Base-by-base conservation (phyloP, 768 basidiomycete genomes). In the Punctularia strigosozonata region DNA sequence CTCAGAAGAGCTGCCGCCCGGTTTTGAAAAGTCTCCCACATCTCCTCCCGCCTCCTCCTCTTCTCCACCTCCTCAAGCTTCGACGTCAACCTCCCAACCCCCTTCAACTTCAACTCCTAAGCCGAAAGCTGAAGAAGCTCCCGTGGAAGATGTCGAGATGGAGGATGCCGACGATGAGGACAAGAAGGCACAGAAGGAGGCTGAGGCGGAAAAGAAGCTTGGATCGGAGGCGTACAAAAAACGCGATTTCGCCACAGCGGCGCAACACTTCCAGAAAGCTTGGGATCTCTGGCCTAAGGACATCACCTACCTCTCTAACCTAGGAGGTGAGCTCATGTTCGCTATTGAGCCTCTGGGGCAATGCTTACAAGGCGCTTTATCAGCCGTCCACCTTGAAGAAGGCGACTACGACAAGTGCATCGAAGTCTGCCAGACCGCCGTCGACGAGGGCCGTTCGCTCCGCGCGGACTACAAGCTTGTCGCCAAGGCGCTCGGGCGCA, bases 261-360 rank as follows among this genome's bases (percentile, higher is more conserved):
- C 75, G 35, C 65, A 66, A 41, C 68, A 73, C 46, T 99, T 87
- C 65, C 61, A 74, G 48, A 77, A 81, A 52, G 95, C 95, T 4
- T 98, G 92, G 91, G 88, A 94, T 44, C 52, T 73, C 14, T 92
- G 80, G 74, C 88, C 90, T 20, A 85, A 94, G 63, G 91, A 99
- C 56, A 68, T 97, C 44, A 85, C 89, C 8, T 97, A 80, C 72
- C 65, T 98, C 41, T 90, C 90, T 36, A 99, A 99, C 59, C 60
- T 92, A 31, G 78, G 77, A 45, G 86, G 86, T 86, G 44, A 32
- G 69, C 56, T 6, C 33, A 23, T 20, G 21, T 36, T 18, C 26
- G 24, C 24, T 26, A n/a, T 31, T 21, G 6, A 6, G 35, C 14
- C 40, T 23, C 5, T 25, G 20, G 8, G 28, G 38, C 18, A 25